phyloP scores from a whole-genome alignment of 176 grass and related monocot genomes.

The Oryza coarctata region DNA sequence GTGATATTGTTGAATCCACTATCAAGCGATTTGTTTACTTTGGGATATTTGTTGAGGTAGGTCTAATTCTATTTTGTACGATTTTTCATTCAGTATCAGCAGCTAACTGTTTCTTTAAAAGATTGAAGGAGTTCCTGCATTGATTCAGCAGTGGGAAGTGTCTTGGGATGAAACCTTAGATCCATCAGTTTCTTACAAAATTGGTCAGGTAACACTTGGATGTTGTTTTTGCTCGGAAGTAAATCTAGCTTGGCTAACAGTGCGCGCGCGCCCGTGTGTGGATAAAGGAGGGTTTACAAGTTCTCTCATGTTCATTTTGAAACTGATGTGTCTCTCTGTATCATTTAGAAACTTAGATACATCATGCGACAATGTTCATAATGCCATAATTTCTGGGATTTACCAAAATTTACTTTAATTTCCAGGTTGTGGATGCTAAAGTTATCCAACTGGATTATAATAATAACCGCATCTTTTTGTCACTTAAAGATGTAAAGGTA shows the following conservation, averaged over 20 bases:
- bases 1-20: conserved; percentile 72
- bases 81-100: conserved; percentile 26
- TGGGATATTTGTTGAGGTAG: conserved; percentile 96
- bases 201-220: conserved; percentile 71
- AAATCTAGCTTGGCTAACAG: background rate
- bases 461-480: conserved; percentile 77
- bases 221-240: background rate
- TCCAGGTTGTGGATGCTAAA: conserved; percentile 72
- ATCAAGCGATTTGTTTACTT: conserved; percentile 87
- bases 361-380: background rate
- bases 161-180: conserved; percentile 86
- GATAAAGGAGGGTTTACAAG: background rate
- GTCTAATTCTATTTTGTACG: background rate
- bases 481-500: conserved; percentile 86
- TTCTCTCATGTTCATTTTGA: background rate
- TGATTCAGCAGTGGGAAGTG: conserved; percentile 88
- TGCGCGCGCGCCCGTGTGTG: background rate
- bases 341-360: background rate
- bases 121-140: conserved; percentile 84
- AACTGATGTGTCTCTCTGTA: background rate
- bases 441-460: conserved; percentile 69
- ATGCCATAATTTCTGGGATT: conserved; percentile 13
- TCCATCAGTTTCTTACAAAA: conserved; percentile 75
- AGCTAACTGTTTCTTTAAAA: conserved; percentile 52
- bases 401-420: conserved; percentile 13